Conservation (phyloP, 495 filamentous ascomycete species). For the Friedmanniomyces simplex region DNA sequence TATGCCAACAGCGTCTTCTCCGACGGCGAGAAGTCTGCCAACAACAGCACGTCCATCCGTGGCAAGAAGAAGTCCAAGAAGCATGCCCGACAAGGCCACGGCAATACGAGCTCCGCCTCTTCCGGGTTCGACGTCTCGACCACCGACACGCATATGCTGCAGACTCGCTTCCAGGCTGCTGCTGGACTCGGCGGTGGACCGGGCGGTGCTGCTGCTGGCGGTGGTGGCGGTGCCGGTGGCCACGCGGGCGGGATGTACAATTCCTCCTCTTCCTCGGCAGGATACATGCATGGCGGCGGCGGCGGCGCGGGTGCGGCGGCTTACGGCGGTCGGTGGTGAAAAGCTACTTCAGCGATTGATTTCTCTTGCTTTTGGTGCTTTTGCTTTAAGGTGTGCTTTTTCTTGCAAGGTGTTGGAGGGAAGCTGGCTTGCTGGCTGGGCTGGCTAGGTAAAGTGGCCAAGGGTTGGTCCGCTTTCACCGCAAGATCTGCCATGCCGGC, state of each 20-base stretch:
- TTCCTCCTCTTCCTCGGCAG: background rate
- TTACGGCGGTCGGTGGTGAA: background rate
- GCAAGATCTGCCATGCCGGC: background rate
- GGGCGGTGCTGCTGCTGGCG: slow-evolving; percentile 66
- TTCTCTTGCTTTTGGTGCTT: background rate
- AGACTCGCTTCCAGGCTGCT: slow-evolving; percentile 83
- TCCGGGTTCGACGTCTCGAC: slow-evolving; percentile 94
- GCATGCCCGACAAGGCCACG: slow-evolving; percentile 95
- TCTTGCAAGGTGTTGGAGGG: slow-evolving; percentile 5
- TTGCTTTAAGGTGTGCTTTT: background rate
- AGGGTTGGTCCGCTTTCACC: slow-evolving; percentile 2
- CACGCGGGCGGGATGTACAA: slow-evolving; percentile 26
- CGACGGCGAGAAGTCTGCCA: slow-evolving; percentile 52
- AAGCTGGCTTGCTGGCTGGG: background rate
- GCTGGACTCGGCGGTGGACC: slow-evolving; percentile 84
- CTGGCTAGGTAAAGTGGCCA: background rate
- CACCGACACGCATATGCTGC: slow-evolving; percentile 79
- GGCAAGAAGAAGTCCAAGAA: slow-evolving; percentile 77
- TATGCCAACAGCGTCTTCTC: slow-evolving; percentile 1
- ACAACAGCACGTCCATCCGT: slow-evolving; percentile 77
- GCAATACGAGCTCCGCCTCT: slow-evolving; percentile 99
- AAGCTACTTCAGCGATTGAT: background rate
- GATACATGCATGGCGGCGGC: slow-evolving; percentile 5
- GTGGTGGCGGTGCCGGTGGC: slow-evolving; percentile 38
- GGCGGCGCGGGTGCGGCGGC: background rate